A percentile compares a stretch with the other conserved stretches of the same genome.
Evolutionary conservation across 164 flowering plant species (phyloP).

Genomic region (Saururus chinensis): DNA sequence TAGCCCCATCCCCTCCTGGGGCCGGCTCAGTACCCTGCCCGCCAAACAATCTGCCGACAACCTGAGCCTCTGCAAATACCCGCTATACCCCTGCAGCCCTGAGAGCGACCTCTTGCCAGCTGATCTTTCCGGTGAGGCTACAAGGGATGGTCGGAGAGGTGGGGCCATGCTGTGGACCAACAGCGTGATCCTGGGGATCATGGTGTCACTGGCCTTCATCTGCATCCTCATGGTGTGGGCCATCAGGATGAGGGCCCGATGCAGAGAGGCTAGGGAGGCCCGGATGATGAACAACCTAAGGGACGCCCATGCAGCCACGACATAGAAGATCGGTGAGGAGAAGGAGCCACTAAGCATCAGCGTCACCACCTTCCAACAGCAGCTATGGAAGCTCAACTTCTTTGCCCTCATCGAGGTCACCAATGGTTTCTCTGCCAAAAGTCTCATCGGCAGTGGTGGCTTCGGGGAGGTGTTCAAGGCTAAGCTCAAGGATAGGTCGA

Average conservation of each 20-base stretch:
- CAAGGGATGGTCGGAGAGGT: background rate
- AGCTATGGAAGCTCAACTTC: slow-evolving; percentile 52
- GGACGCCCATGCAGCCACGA: slow-evolving; percentile 60
- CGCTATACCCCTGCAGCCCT: slow-evolving; percentile 36
- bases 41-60: slow-evolving; percentile 68
- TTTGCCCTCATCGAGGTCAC: slow-evolving; percentile 65
- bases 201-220: slow-evolving; percentile 50
- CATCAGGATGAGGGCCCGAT: slow-evolving; percentile 54
- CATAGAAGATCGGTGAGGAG: slow-evolving; percentile 85
- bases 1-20: slow-evolving; percentile 70
- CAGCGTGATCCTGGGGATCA: slow-evolving; percentile 58
- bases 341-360: slow-evolving; percentile 77
- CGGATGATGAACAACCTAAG: slow-evolving; percentile 64
- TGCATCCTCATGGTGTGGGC: slow-evolving; percentile 72
- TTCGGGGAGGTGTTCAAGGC: slow-evolving; percentile 71
- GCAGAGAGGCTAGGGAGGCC: slow-evolving; percentile 47
- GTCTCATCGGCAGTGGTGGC: slow-evolving; percentile 58
- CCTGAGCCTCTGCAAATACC: slow-evolving; percentile 91
- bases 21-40: slow-evolving; percentile 83
- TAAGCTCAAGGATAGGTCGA: slow-evolving; percentile 52
- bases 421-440: slow-evolving; percentile 63
- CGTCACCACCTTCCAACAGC: slow-evolving; percentile 65
- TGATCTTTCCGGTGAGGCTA: background rate
- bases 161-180: slow-evolving; percentile 56
- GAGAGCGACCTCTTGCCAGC: background rate